Base-by-base conservation (phyloP, 2,329 filamentous ascomycete species). In the Calonectria henricotiae region DNA sequence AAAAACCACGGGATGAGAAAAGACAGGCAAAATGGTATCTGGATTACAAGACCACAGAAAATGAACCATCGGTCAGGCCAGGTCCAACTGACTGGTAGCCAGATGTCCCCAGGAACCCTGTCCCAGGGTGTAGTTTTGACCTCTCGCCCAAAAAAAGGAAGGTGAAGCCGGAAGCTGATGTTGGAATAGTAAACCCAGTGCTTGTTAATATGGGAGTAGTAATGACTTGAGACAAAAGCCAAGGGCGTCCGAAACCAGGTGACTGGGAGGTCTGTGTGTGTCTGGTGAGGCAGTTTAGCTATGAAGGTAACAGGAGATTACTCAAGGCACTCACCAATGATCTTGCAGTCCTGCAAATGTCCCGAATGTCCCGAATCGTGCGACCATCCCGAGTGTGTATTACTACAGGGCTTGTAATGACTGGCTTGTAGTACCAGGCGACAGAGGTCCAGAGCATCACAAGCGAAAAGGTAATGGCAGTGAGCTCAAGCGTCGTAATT, bases 371-470 rank as follows among this genome's bases (percentile, higher is more conserved):
- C 5, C n/a, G 1, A 20, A 30, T 20, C n/a, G 43, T 46, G n/a
- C 43, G n/a, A 23, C 13, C 47, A 62, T 37, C 4, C 13, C 11
- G 3, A 3, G 32, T 8, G 23, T 58, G 20, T 44, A 71, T 0
- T 12, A 35, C 8, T 7, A 71, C 66, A 0, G 71, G 69, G 2
- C 69, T 69, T 4, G 55, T 43, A 1, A 72, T 62, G 12, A 64
- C 69, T 11, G 65, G 71, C 13, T 72, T 72, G 5, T 72, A 65
- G n/a, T 66, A 69, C 71, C 71, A 72, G 4, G 69, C 71, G 65
- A 66, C 69, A 5, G 71, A 66, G 3, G 65, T 72, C 17, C 71
- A 69, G 23, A 72, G 63, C 0, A 72, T 62, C 4, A 72, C 66
- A 1, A 71, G 32, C 0, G 71, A 66, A 1, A 72, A 72, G 0